A percentile compares a stretch with the other conserved stretches of the same genome.
These are phyloP conservation scores for Phytomonas francai DNA, from an alignment of 208 protist species.

Conservation along the genomic window DNA sequence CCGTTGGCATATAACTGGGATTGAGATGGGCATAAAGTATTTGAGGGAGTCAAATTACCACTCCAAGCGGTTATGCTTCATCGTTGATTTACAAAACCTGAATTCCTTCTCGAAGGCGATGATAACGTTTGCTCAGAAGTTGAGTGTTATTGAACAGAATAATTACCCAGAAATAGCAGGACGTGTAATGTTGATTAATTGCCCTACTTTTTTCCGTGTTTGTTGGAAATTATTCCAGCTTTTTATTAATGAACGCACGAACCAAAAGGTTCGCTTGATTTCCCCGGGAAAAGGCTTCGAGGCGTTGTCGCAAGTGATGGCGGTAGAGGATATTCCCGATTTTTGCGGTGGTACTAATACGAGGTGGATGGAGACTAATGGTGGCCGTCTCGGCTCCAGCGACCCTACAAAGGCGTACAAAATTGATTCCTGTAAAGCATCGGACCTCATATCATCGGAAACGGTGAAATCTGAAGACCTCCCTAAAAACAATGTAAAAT, in stretches of 20 bases:
- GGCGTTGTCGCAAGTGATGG: slow-evolving; percentile 48
- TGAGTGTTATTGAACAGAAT: slow-evolving; percentile 68
- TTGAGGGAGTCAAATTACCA: slow-evolving; percentile 46
- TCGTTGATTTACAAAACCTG: slow-evolving; percentile 61
- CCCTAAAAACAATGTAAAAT: neutral
- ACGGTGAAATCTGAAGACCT: neutral
- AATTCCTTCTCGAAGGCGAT: slow-evolving; percentile 56
- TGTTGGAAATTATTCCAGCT: slow-evolving; percentile 74
- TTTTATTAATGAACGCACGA: slow-evolving; percentile 77
- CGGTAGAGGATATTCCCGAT: slow-evolving; percentile 58
- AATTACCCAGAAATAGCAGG: slow-evolving; percentile 85
- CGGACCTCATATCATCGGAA: neutral
- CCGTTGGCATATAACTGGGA: slow-evolving; percentile 51
- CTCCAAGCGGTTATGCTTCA: slow-evolving; percentile 66
- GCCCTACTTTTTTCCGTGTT: slow-evolving; percentile 56
- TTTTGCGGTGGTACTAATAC: slow-evolving; percentile 66
- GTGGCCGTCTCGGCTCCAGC: slow-evolving; percentile 40
- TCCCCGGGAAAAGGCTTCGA: slow-evolving; percentile 37
- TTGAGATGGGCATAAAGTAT: slow-evolving; percentile 59
- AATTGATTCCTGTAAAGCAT: neutral
- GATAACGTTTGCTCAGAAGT: slow-evolving; percentile 72
- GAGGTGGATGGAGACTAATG: slow-evolving; percentile 55
- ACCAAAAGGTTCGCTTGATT: slow-evolving; percentile 71
- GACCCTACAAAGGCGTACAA: slow-evolving; percentile 49
- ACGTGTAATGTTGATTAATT: slow-evolving; percentile 75